A percentile compares a stretch with the other conserved stretches of the same genome.
These are phyloP conservation scores for Lineolata rhizophorae DNA, from an alignment of 495 filamentous ascomycete genomes.

Conservation along the genomic window DNA sequence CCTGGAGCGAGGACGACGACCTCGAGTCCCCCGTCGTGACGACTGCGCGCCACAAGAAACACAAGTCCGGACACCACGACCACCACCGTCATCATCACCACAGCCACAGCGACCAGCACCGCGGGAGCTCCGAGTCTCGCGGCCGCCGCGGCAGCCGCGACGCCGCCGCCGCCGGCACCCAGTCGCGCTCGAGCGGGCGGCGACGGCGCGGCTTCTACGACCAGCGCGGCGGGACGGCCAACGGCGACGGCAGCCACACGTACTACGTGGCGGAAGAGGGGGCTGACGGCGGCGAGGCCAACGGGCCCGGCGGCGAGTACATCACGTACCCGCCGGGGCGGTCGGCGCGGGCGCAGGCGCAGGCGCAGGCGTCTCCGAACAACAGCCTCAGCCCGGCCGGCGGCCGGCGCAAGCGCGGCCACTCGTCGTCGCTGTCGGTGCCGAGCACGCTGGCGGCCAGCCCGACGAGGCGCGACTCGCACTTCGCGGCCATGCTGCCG, in stretches of 20 bases:
- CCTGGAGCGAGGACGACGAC: slow-evolving; percentile 96
- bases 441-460: too few relatives aligned
- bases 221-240: too few relatives aligned
- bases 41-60: slow-evolving; percentile 57
- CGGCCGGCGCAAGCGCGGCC: too few relatives aligned
- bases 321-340: slow-evolving; percentile 60
- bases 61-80: slow-evolving; percentile 42
- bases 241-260: slow-evolving; percentile 52
- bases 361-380: too few relatives aligned
- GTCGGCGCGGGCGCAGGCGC: too few relatives aligned
- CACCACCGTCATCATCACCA: slow-evolving; percentile 21
- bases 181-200: too few relatives aligned
- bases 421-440: neutral
- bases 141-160: too few relatives aligned
- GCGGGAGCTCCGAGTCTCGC: too few relatives aligned
- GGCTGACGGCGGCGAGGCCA: slow-evolving; percentile 37
- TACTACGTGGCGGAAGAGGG: slow-evolving; percentile 51
- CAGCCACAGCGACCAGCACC: slow-evolving; percentile 17
- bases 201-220: too few relatives aligned
- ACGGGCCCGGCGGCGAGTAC: slow-evolving; percentile 58
- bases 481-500: slow-evolving; percentile 25
- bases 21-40: slow-evolving; percentile 71
- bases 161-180: slow-evolving; percentile 39
- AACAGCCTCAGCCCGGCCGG: too few relatives aligned
- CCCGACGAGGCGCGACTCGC: slow-evolving; percentile 22